Evolutionary conservation across 169 alveolate species (phyloP), one percentile per base, ranked within the genome.

Genomic region (Amoebophrya sp.): DNA sequence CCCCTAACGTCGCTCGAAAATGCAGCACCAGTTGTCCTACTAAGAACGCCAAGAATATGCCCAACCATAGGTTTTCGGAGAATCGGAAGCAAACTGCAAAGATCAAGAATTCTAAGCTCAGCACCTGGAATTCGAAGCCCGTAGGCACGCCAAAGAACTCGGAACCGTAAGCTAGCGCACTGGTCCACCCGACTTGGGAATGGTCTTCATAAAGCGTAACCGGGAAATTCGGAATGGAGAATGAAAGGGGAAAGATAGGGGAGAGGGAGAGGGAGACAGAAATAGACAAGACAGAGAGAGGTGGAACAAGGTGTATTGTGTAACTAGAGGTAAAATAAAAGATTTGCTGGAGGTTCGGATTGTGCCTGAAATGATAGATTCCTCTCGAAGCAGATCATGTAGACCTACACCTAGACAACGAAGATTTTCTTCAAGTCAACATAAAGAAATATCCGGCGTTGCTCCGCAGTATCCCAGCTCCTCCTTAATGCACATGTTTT

Each of bases 51-150:
- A 65, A 18, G 83, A 65, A 65, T 29, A 65, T 65, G 38, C 83
- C 83, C 83, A 65, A 36, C 83, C 83, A 65, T 36, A 65, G 83
- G 83, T 65, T 65, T 18, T 65, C 83, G 83, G 38, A 26, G 83
- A 65, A 65, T 1, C 83, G 83, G 33, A 65, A 65, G 26, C 83
- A 65, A 36, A 65, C 83, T 6, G 83, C 83, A 36, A 65, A 65
- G 36, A 65, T 26, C 33, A 65, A 36, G 36, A 1, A 65, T 36
- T 65, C 83, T 10, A 65, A 65, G 3, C 18, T 36, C 33, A 65
- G 26, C 2, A 65, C 36, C 83, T 65, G 83, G 38, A 29, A 65
- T 26, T 65, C 83, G 83, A 65, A 65, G 18, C 83, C 83, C 39
- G 83, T 65, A 29, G 83, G 83, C 83, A 65, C 83, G 83, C 83